Base-by-base conservation (phyloP, 768 basidiomycete genomes). In the Amanita thiersii region DNA sequence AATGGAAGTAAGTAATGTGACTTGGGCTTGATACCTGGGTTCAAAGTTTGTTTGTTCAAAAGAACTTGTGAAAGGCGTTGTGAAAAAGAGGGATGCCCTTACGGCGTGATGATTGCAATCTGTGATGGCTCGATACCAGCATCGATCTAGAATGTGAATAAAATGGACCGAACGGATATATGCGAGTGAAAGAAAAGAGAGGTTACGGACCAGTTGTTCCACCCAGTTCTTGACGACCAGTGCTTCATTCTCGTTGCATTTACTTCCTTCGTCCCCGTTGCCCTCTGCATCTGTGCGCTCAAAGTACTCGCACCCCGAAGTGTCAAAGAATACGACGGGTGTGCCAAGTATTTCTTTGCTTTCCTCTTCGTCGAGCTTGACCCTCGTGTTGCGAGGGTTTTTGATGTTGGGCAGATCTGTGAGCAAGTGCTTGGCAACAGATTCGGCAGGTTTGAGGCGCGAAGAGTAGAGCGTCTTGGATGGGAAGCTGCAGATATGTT, bases 171-270 rank as follows among this genome's bases (percentile, higher is more conserved):
- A n/a, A n/a, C n/a, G n/a, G 6, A 7, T 35, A 14, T 14, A 15
- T 19, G 11, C 9, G 3, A 19, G 10, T 33, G 9, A 14, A 42
- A 20, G 18, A 15, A 6, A 11, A 38, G 21, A 2, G 26, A 21
- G 8, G 17, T 30, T 21, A 9, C 44, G 38, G 47, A 92, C 91
- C 58, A 98, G 61, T 52, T 74, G 81, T 31, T 82, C 75, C 0
- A 89, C 79, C 83, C 90, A 93, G 43, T 71, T 73, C 54, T 76
- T 79, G 1, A 93, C 92, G 7, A 96, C 75, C 8, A 72, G 78
- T 0, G 82, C 91, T 53, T 99, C 96, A 53, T 99, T 98, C 63
- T 94, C 93, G 52, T 99, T 99, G 50, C 79, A 84, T 47, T 82
- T 73, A 48, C 89, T 93, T 0, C 91, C 92, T 52, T 94, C 92